Conservation (phyloP, 2,329 filamentous ascomycete species). For the Myriangium duriaei region DNA sequence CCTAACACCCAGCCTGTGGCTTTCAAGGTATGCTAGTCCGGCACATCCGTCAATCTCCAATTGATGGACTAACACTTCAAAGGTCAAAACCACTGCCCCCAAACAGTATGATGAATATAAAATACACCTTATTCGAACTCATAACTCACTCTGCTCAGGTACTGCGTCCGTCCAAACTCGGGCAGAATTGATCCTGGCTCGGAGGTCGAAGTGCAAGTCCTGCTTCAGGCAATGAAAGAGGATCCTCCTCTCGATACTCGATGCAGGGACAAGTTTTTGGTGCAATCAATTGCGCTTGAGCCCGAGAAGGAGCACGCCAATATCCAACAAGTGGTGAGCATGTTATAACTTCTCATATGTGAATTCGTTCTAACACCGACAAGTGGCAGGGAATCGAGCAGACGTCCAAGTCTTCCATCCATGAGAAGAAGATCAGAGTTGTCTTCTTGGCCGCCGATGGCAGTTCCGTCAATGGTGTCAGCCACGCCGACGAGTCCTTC, state of each 20-base stretch:
- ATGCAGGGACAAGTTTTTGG: constrained; percentile 95
- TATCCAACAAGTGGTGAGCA: constrained; percentile 64
- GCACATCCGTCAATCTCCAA: constrained; percentile 1
- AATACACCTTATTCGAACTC: background rate
- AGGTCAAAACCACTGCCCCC: constrained; percentile 98
- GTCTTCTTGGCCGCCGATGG: constrained; percentile 60
- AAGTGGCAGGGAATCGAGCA: constrained; percentile 68
- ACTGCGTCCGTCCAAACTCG: constrained; percentile 94
- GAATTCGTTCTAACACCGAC: constrained; percentile 10
- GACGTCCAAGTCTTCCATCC: constrained; percentile 61
- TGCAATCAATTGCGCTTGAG: constrained; percentile 78
- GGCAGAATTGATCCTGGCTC: constrained; percentile 85
- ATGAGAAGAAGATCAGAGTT: constrained; percentile 94
- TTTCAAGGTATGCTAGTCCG: constrained; percentile 43
- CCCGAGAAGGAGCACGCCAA: constrained; percentile 63
- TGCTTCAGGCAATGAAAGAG: constrained; percentile 95
- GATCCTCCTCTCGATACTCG: constrained; percentile 76
- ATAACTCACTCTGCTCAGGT: constrained; percentile 43
- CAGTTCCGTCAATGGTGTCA: constrained; percentile 18
- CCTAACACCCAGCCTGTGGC: constrained; percentile 45
- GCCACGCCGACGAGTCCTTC: constrained; percentile 32
- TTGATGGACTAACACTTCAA: constrained; percentile 14
- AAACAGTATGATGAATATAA: constrained; percentile 72
- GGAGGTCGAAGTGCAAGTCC: constrained; percentile 85
- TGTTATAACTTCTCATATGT: background rate